phyloP scores from a whole-genome alignment of 2,329 filamentous ascomycete species.

The Dichotomopilus funicola region DNA sequence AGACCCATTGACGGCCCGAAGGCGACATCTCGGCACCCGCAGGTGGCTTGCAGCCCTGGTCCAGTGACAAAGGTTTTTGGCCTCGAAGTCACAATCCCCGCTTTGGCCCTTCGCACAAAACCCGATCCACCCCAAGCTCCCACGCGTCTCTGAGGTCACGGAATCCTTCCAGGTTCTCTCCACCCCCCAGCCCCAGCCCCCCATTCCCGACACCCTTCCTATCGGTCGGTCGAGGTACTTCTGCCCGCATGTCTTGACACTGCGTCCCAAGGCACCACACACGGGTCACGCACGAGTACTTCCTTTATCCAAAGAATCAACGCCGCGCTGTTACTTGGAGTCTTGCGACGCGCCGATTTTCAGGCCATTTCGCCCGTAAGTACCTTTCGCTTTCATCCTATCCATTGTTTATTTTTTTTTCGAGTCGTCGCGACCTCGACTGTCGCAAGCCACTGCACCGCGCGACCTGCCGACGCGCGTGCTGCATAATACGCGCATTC shows the following conservation, averaged over 20 bases:
- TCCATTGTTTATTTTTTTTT: background rate
- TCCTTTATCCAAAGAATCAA: constrained; percentile 11
- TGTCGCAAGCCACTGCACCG: constrained; percentile 4
- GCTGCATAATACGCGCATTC: constrained; percentile 14
- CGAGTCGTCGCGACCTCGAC: background rate
- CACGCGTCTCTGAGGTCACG: constrained; percentile 15
- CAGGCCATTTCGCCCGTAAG: constrained; percentile 20
- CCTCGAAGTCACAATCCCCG: constrained; percentile 9
- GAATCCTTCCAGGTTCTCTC: constrained; percentile 18
- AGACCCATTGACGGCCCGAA: background rate
- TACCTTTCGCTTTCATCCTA: constrained; percentile 15
- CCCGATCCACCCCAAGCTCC: constrained; percentile 18
- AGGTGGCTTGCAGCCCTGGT: constrained; percentile 6
- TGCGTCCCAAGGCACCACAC: constrained; percentile 18
- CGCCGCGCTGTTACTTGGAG: constrained; percentile 14
- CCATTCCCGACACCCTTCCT: constrained; percentile 13
- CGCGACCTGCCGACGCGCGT: constrained; percentile 13
- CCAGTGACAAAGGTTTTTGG: constrained; percentile 4
- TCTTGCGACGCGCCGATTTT: constrained; percentile 18
- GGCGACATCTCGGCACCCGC: background rate
- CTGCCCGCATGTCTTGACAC: constrained; percentile 18
- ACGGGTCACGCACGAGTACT: constrained; percentile 24
- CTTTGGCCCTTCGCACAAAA: constrained; percentile 18
- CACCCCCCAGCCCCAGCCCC: constrained; percentile 18
- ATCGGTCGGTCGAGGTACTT: constrained; percentile 22